phyloP scores from a whole-genome alignment of 768 basidiomycete genomes.

The Phaeolepiota aurea region DNA sequence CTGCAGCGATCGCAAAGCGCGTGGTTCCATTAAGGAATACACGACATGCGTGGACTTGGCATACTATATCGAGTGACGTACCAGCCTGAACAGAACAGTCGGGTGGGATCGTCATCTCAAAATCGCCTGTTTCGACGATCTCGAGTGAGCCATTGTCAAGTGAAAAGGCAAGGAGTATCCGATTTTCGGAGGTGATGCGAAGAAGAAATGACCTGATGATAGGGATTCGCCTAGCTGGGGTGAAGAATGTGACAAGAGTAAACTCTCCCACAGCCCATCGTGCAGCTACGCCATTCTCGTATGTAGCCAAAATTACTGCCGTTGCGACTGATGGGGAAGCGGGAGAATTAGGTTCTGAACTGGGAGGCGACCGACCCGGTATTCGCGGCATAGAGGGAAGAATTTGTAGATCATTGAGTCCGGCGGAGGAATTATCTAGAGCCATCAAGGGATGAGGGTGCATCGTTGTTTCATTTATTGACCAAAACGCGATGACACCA shows the following conservation, averaged over 20 bases:
- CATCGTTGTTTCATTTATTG: conserved; percentile 31
- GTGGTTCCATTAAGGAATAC: conserved; percentile 41
- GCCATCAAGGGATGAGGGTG: conserved; percentile 31
- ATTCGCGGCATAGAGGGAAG: conserved; percentile 9
- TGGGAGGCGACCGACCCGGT: conserved; percentile 12
- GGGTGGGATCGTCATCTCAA: conserved; percentile 29
- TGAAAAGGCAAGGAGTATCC: conserved; percentile 47
- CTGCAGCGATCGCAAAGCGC: conserved; percentile 49
- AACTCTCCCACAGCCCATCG: conserved; percentile 39
- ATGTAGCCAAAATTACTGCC: conserved; percentile 32
- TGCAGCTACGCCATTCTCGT: conserved; percentile 51
- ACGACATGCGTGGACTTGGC: conserved; percentile 43
- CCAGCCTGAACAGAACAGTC: conserved; percentile 52
- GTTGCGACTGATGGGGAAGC: conserved; percentile 8
- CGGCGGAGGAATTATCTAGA: conserved; percentile 33
- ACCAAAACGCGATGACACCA: conserved; percentile 60
- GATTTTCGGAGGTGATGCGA: conserved; percentile 36
- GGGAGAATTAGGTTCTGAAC: conserved; percentile 23
- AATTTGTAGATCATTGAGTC: conserved; percentile 50
- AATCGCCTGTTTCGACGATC: conserved; percentile 42
- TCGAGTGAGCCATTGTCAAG: conserved; percentile 63
- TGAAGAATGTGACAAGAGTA: conserved; percentile 26
- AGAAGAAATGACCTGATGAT: conserved; percentile 43
- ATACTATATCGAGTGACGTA: conserved; percentile 43
- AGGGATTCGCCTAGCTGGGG: conserved; percentile 30